These are phyloP conservation scores for Gleditsia sinensis DNA, from an alignment of 306 rosid species.

Conservation along the genomic window DNA sequence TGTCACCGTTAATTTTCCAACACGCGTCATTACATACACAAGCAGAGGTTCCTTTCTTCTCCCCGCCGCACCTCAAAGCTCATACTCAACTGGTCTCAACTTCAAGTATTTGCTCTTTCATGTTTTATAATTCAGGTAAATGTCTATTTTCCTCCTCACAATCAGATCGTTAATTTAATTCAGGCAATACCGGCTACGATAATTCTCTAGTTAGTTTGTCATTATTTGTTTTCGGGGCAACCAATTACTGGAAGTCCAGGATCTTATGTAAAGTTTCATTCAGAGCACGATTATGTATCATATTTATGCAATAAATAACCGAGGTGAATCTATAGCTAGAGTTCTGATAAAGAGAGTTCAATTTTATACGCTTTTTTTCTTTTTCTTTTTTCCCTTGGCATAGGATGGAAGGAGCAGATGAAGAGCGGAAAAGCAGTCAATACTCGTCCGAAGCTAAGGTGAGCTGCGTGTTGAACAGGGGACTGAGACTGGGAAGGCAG, in stretches of 20 bases:
- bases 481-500: conserved; percentile 56
- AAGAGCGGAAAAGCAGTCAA: conserved; percentile 43
- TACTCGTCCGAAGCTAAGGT: conserved; percentile 25
- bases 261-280: neutral
- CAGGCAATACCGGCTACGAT: no score
- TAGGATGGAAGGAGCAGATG: conserved; percentile 59
- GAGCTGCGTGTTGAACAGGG: conserved; percentile 46
- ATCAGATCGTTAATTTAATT: neutral
- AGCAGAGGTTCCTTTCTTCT: neutral
- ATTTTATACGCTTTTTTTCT: no score
- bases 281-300: no score
- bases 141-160: neutral
- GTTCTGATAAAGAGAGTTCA: no score
- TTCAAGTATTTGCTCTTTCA: neutral
- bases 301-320: no score
- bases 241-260: neutral
- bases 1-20: conserved; percentile 31
- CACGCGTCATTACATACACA: conserved; percentile 29
- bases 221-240: neutral
- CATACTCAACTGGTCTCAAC: neutral
- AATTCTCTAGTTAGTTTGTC: neutral
- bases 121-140: neutral
- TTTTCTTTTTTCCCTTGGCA: no score
- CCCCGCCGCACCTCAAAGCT: neutral
- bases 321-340: no score